A percentile compares a stretch with the other conserved stretches of the same genome.
Conservation (phyloP, 352 stramenopile genomes). For the Aphanomyces stellatus region DNA sequence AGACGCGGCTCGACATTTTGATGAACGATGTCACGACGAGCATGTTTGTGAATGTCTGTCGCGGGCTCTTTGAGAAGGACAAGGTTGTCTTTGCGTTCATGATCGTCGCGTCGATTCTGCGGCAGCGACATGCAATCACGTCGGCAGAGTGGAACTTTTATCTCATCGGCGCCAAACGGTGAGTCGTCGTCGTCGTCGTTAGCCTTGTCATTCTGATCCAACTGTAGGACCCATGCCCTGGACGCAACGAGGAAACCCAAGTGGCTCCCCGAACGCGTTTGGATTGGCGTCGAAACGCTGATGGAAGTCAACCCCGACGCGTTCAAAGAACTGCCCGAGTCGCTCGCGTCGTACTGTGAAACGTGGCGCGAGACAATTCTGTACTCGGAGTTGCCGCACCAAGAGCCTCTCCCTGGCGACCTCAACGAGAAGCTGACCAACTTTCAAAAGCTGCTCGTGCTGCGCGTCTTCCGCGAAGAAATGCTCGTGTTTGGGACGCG, state of each 20-base stretch:
- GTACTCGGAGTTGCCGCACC: conserved; percentile 67
- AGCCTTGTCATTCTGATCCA: background rate
- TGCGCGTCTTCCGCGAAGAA: conserved; percentile 85
- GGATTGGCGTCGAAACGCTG: conserved; percentile 62
- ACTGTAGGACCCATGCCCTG: conserved; percentile 15
- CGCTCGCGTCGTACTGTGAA: conserved; percentile 32
- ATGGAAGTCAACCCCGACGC: conserved; percentile 43
- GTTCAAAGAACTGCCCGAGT: conserved; percentile 40
- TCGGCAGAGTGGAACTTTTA: conserved; percentile 83
- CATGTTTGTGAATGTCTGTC: conserved; percentile 93
- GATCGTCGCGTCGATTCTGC: conserved; percentile 82
- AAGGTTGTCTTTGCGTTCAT: conserved; percentile 94
- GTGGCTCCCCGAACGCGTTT: conserved; percentile 74
- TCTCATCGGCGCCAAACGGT: conserved; percentile 76
- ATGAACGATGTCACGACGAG: conserved; percentile 87
- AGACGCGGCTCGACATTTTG: conserved; percentile 81
- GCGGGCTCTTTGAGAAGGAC: conserved; percentile 92
- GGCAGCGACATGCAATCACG: conserved; percentile 63
- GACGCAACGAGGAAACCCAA: conserved; percentile 25
- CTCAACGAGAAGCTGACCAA: conserved; percentile 69
- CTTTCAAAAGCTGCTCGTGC: conserved; percentile 86
- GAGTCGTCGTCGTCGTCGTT: background rate
- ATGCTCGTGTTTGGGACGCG: conserved; percentile 84
- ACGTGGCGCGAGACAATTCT: conserved; percentile 77
- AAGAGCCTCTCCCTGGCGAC: conserved; percentile 47